phyloP scores from a whole-genome alignment of 202 grass and related monocot species.

The Carex arenaria region DNA sequence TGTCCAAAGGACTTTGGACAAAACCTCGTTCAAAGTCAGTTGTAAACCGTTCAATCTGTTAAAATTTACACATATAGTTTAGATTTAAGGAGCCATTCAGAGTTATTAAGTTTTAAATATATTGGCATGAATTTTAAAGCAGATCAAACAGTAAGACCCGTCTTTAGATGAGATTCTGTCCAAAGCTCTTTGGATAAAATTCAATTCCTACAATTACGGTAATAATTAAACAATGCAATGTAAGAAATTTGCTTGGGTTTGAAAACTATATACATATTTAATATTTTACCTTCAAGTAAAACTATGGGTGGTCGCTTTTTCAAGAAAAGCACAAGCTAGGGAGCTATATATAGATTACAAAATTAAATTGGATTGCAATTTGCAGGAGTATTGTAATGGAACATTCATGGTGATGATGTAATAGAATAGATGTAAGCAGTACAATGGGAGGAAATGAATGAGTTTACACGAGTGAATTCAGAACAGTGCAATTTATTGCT shows the following conservation, averaged over 20 bases:
- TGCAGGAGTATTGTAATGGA: not conserved
- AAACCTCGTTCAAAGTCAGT: too few species aligned
- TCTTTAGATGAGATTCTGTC: too few species aligned
- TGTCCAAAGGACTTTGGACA: too few species aligned
- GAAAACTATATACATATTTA: not conserved
- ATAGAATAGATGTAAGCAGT: not conserved
- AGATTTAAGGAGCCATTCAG: too few species aligned
- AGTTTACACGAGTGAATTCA: not conserved
- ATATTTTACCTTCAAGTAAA: not conserved
- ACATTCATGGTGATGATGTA: slow-evolving; percentile 12
- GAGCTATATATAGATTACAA: not conserved
- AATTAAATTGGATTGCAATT: not conserved
- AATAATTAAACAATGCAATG: not conserved
- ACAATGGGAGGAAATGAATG: not conserved
- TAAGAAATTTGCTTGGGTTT: not conserved
- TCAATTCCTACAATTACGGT: too few species aligned
- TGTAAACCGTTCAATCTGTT: too few species aligned
- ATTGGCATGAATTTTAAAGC: too few species aligned
- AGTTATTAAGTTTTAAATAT: too few species aligned
- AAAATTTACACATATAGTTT: too few species aligned
- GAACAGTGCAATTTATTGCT: not conserved
- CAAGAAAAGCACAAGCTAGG: not conserved
- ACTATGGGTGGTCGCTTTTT: not conserved
- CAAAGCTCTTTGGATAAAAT: too few species aligned
- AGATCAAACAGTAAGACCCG: too few species aligned